Evolutionary conservation across 2,329 filamentous ascomycete species (phyloP).

Genomic region (Seiridium cupressi): DNA sequence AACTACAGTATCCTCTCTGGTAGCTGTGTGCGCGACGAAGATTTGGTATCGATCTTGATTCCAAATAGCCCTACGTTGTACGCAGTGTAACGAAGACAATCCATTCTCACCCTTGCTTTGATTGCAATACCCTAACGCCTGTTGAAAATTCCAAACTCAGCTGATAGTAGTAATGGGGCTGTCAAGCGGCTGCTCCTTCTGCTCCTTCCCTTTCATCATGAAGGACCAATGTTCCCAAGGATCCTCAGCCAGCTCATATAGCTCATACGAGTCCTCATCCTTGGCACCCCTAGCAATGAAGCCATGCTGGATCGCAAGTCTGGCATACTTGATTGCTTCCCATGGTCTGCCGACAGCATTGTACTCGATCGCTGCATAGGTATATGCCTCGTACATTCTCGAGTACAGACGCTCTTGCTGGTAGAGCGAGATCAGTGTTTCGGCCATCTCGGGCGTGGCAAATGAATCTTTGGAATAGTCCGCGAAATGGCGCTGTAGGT

Average conservation of each 20-base stretch:
- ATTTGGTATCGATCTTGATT: too few relatives aligned
- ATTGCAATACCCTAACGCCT: too few relatives aligned
- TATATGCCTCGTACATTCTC: conserved; percentile 32
- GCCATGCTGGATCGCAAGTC: conserved; percentile 35
- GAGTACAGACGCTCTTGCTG: conserved; percentile 37
- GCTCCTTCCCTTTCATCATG: conserved; percentile 26
- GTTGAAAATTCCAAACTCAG: background rate
- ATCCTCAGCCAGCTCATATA: conserved; percentile 30
- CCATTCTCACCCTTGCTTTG: too few relatives aligned
- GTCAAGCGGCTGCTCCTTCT: background rate
- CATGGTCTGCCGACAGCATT: conserved; percentile 37
- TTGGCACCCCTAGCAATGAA: conserved; percentile 27
- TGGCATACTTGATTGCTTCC: conserved; percentile 35
- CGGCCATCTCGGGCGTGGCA: conserved; percentile 32
- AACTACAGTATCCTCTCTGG: too few relatives aligned
- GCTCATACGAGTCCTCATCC: conserved; percentile 29
- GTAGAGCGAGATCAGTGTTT: conserved; percentile 34
- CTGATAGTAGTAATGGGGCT: background rate
- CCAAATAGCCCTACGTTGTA: too few relatives aligned
- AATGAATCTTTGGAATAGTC: conserved; percentile 27
- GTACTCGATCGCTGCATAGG: conserved; percentile 35
- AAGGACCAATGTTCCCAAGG: conserved; percentile 39
- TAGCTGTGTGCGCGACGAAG: too few relatives aligned
- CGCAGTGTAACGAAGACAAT: too few relatives aligned
- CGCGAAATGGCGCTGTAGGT: conserved; percentile 29